A percentile compares a stretch with the other conserved stretches of the same genome.
These are phyloP conservation scores for Dacryopinax primogenitus DNA, from an alignment of 768 basidiomycete genomes.

Conservation along the genomic window DNA sequence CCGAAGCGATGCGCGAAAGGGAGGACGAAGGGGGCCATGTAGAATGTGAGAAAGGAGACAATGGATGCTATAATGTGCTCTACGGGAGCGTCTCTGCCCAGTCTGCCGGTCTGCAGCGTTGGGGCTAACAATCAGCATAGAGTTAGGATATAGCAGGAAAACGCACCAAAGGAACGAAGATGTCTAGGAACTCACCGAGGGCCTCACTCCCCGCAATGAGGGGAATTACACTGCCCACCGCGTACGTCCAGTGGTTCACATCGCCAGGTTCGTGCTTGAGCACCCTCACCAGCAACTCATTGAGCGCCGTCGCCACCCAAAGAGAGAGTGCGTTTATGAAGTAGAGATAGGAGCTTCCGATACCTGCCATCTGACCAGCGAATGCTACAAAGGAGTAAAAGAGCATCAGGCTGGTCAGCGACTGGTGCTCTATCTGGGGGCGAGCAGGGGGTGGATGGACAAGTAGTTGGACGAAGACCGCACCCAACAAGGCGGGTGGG, in stretches of 20 bases:
- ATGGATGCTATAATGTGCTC: conserved; percentile 82
- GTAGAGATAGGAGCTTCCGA: conserved; percentile 68
- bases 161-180: conserved; percentile 78
- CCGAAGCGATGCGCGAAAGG: conserved; percentile 69
- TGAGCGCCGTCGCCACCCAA: conserved; percentile 42
- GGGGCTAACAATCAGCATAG: background rate
- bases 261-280: background rate
- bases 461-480: conserved; percentile 19
- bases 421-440: conserved; percentile 43
- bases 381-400: conserved; percentile 45
- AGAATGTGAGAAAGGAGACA: conserved; percentile 43
- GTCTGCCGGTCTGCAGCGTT: conserved; percentile 54
- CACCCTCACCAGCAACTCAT: conserved; percentile 31
- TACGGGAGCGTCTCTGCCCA: conserved; percentile 68
- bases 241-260: background rate
- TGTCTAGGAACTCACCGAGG: conserved; percentile 51
- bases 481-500: conserved; percentile 61
- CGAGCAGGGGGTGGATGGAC: conserved; percentile 37
- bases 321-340: conserved; percentile 51
- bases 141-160: background rate
- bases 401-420: conserved; percentile 49
- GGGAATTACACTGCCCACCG: conserved; percentile 27
- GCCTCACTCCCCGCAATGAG: conserved; percentile 41
- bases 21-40: conserved; percentile 45
- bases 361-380: conserved; percentile 42